Evolutionary conservation across 2,329 filamentous ascomycete genomes (phyloP).

Genomic region (Pseudogymnoascus sp.): DNA sequence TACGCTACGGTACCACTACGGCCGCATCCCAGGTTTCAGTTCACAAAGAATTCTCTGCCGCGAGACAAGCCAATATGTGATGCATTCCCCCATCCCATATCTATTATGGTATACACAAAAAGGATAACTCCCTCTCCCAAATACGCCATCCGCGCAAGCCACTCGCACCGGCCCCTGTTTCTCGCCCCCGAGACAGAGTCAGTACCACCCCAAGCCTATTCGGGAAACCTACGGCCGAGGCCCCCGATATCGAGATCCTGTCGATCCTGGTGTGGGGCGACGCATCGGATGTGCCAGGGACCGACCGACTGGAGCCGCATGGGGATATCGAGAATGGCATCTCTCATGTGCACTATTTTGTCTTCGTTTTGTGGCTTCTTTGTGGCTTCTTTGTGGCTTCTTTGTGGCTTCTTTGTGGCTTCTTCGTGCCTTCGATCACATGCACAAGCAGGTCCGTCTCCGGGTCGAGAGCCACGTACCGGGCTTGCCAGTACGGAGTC

Average conservation of each 20-base stretch:
- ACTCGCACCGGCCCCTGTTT: not conserved
- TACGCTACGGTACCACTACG: not conserved
- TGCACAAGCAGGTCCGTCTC: not conserved
- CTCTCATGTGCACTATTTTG: not conserved
- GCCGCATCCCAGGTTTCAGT: not conserved
- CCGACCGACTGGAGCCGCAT: not conserved
- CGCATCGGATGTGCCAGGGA: not conserved
- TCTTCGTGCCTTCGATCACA: not conserved
- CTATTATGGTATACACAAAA: not conserved
- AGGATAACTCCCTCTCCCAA: not conserved
- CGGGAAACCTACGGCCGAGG: not conserved
- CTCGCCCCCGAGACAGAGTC: not conserved
- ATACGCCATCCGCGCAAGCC: not conserved
- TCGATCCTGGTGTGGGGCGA: conserved; percentile 1
- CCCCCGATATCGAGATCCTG: not conserved
- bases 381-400: not conserved
- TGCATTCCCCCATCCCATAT: not conserved
- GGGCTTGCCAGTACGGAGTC: not conserved
- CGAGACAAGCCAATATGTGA: not conserved
- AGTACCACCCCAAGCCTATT: not conserved
- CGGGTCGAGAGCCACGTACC: not conserved
- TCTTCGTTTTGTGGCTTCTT: not conserved
- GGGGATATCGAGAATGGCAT: not conserved
- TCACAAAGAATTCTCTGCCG: not conserved
- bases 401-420: not conserved